phyloP scores from a whole-genome alignment of 129 eudicot genomes.

The Gnaphalium uliginosum region DNA sequence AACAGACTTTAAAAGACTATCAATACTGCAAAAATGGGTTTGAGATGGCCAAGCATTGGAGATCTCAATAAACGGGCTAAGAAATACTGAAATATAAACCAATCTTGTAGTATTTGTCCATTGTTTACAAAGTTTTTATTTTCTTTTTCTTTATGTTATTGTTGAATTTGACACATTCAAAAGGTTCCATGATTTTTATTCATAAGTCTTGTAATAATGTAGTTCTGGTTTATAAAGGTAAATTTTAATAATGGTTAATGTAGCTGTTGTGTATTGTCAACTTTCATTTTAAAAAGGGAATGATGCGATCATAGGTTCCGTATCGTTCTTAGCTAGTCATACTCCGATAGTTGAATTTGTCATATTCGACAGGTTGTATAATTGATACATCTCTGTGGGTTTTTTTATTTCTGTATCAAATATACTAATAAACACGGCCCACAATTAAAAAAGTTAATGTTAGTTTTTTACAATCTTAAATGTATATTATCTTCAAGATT shows the following conservation, averaged over 20 bases:
- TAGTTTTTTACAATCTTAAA: too few relatives aligned
- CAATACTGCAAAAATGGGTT: constrained; percentile 76
- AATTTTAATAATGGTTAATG: background rate
- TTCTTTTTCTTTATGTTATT: background rate
- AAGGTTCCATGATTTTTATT: background rate
- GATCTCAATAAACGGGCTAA: constrained; percentile 50
- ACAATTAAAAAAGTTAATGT: too few relatives aligned
- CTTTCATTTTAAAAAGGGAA: background rate
- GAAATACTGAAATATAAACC: background rate
- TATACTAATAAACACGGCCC: too few relatives aligned
- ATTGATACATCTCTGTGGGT: too few relatives aligned
- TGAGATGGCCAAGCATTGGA: constrained; percentile 85
- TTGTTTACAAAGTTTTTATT: background rate
- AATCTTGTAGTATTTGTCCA: background rate
- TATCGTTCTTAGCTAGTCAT: too few relatives aligned
- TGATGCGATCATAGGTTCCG: too few relatives aligned
- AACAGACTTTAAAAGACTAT: constrained; percentile 78
- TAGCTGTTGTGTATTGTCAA: background rate
- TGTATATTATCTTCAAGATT: too few relatives aligned
- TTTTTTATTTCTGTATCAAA: too few relatives aligned
- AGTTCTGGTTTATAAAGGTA: background rate
- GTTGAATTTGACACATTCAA: background rate
- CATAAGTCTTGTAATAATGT: background rate
- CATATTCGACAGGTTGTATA: too few relatives aligned
- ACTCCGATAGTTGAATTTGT: too few relatives aligned